A percentile compares a stretch with the other conserved stretches of the same genome.
Evolutionary conservation across 2,329 filamentous ascomycete species (phyloP).

Genomic region (Beauveria sp.): DNA sequence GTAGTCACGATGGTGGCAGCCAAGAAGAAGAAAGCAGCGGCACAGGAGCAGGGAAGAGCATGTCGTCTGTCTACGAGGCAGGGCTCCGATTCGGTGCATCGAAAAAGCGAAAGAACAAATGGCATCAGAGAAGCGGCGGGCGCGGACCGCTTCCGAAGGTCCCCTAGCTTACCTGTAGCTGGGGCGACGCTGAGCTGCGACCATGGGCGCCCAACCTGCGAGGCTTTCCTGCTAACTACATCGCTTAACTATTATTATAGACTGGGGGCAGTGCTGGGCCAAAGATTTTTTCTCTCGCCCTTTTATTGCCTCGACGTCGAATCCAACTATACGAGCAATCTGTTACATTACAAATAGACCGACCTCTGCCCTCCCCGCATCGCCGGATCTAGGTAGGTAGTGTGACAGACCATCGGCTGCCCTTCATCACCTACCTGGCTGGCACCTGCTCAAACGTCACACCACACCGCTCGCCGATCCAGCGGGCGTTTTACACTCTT

Average conservation of each 20-base stretch:
- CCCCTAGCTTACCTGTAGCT: background rate
- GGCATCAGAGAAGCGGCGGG: background rate
- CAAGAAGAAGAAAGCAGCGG: background rate
- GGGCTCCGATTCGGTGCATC: conserved; percentile 2
- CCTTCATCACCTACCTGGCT: background rate
- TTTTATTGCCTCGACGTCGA: background rate
- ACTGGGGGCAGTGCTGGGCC: conserved; percentile 4
- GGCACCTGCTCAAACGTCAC: background rate
- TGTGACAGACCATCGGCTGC: background rate
- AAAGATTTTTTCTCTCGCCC: background rate
- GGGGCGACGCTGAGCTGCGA: background rate
- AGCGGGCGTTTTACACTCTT: background rate
- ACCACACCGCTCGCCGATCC: conserved; percentile 7
- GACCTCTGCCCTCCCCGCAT: background rate
- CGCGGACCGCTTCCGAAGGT: conserved; percentile 4
- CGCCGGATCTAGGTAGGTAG: background rate
- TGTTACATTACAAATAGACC: background rate
- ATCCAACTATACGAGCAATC: background rate
- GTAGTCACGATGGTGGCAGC: conserved; percentile 5
- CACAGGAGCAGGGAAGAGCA: background rate
- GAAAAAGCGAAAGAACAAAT: background rate
- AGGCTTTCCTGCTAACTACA: background rate
- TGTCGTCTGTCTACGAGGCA: background rate
- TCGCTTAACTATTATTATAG: background rate
- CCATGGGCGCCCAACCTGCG: conserved; percentile 4